Evolutionary conservation across 2,329 filamentous ascomycete genomes (phyloP).

Genomic region (Fusarium musae): DNA sequence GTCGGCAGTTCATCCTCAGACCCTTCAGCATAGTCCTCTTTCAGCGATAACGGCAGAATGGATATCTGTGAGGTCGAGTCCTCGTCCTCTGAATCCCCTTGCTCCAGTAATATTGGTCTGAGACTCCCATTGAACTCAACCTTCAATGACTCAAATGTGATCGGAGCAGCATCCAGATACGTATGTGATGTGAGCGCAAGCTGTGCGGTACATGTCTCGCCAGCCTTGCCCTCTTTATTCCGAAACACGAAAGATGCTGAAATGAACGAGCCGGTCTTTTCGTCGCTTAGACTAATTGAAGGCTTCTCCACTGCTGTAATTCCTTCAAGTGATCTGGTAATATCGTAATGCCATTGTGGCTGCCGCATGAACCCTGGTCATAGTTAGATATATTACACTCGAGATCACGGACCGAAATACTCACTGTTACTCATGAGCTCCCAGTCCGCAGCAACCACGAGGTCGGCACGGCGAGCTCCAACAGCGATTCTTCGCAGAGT

Average conservation of each 20-base stretch:
- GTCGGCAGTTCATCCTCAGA: slow-evolving; percentile 46
- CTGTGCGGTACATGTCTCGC: slow-evolving; percentile 68
- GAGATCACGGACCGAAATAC: slow-evolving; percentile 39
- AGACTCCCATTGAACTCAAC: slow-evolving; percentile 69
- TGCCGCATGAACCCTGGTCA: slow-evolving; percentile 63
- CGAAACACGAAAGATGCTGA: slow-evolving; percentile 68
- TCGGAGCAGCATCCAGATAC: slow-evolving; percentile 60
- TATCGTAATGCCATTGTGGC: slow-evolving; percentile 70
- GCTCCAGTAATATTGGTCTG: slow-evolving; percentile 63
- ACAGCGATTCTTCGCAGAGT: slow-evolving; percentile 67
- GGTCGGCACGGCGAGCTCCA: slow-evolving; percentile 61
- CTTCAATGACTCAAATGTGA: slow-evolving; percentile 62
- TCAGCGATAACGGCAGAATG: slow-evolving; percentile 46
- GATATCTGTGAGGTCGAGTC: slow-evolving; percentile 14
- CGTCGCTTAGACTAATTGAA: slow-evolving; percentile 61
- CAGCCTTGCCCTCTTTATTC: slow-evolving; percentile 68
- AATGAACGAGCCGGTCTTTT: slow-evolving; percentile 64
- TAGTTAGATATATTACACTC: slow-evolving; percentile 11
- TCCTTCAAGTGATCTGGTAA: slow-evolving; percentile 66
- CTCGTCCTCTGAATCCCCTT: slow-evolving; percentile 45
- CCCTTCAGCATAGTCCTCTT: slow-evolving; percentile 45
- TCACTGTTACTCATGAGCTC: slow-evolving; percentile 69
- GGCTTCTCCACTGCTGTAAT: slow-evolving; percentile 58
- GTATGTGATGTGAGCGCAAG: slow-evolving; percentile 68
- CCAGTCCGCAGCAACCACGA: slow-evolving; percentile 72